phyloP scores from a whole-genome alignment of 331 rosid species.

The Dryas integrifolia region DNA sequence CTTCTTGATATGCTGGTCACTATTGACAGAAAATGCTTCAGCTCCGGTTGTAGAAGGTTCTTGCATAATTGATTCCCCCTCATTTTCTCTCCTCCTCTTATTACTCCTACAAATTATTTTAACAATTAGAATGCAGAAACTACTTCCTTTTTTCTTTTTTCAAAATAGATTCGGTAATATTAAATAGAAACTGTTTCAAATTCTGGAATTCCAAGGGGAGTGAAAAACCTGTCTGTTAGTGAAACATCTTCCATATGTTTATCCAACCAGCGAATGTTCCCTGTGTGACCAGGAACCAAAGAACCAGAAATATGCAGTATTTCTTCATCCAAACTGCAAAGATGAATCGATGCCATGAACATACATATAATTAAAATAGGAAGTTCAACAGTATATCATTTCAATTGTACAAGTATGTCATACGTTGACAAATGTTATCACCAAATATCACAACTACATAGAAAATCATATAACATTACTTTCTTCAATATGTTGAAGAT shows the following conservation, averaged over 20 bases:
- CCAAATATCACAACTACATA: not conserved
- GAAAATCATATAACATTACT: not conserved
- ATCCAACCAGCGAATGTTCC: conserved; percentile 69
- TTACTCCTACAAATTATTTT: conserved; percentile 34
- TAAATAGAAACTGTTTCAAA: not conserved
- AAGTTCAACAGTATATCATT: not conserved
- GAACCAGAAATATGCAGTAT: conserved; percentile 71
- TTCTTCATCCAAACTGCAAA: conserved; percentile 80
- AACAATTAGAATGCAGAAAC: conserved; percentile 7
- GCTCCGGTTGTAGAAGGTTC: conserved; percentile 35
- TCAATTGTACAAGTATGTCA: not conserved
- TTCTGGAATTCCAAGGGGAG: conserved; percentile 11
- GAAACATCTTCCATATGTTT: conserved; percentile 43
- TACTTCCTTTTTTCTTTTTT: not conserved
- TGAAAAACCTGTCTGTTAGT: conserved; percentile 40
- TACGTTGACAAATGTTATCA: not conserved
- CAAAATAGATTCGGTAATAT: not conserved
- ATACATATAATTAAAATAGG: not conserved
- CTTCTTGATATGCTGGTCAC: conserved; percentile 38
- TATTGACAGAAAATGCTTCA: conserved; percentile 28
- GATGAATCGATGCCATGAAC: conserved; percentile 28
- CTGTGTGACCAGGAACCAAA: conserved; percentile 60
- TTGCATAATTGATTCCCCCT: conserved; percentile 35
- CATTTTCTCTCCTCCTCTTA: conserved; percentile 52
- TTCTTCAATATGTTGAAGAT: not conserved